These are phyloP conservation scores for Chlamydomonas sphaeroides DNA, from an alignment of 139 green algal species.

Conservation along the genomic window DNA sequence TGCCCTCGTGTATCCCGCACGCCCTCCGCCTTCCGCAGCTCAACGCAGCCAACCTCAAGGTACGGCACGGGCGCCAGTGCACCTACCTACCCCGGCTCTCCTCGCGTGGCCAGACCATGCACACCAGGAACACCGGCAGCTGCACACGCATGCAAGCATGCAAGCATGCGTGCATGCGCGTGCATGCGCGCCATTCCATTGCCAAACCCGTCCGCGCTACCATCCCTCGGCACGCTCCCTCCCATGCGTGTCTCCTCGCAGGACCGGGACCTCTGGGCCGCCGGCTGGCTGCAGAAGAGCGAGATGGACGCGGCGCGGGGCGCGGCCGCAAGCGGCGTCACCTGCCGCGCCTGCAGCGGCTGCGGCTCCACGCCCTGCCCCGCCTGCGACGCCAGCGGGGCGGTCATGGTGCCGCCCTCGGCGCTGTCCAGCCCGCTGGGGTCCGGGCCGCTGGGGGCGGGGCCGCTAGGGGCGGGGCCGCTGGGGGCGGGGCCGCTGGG, in stretches of 20 bases:
- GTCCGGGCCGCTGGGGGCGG: neutral
- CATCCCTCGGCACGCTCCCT: too few relatives aligned
- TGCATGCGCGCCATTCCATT: too few relatives aligned
- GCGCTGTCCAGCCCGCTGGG: neutral
- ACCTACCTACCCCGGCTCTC: too few relatives aligned
- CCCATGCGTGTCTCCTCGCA: too few relatives aligned
- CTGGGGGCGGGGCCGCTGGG: neutral
- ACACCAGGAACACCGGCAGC: too few relatives aligned
- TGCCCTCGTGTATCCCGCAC: neutral
- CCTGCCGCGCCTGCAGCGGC: slow-evolving; percentile 33
- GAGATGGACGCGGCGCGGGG: slow-evolving; percentile 38
- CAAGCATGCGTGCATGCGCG: too few relatives aligned
- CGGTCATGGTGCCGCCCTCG: slow-evolving; percentile 8
- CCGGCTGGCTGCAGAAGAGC: slow-evolving; percentile 67
- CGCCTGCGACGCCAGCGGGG: slow-evolving; percentile 16
- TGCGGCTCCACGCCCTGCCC: neutral
- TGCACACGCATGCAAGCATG: too few relatives aligned
- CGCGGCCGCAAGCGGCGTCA: neutral
- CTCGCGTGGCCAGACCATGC: too few relatives aligned
- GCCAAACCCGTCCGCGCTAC: too few relatives aligned
- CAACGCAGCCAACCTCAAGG: slow-evolving; percentile 59
- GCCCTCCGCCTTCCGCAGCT: slow-evolving; percentile 29
- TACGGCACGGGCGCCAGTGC: too few relatives aligned
- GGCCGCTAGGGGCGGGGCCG: neutral
- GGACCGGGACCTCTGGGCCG: slow-evolving; percentile 63